Evolutionary conservation across 495 filamentous ascomycete genomes (phyloP), one percentile per base, ranked within the genome.

Genomic region (Lasiosphaeria miniovina): DNA sequence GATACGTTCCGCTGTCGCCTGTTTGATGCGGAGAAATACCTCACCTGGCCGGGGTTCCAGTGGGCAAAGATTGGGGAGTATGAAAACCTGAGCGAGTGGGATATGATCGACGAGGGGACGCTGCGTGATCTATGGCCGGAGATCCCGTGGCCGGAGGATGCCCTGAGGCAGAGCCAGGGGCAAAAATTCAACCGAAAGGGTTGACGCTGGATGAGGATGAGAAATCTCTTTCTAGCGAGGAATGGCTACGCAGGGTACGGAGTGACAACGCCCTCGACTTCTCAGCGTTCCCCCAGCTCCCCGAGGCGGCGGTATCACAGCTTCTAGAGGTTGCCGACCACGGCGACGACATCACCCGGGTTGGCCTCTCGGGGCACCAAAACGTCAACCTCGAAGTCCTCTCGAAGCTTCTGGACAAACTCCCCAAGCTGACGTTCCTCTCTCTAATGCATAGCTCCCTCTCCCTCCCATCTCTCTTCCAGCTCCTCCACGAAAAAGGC

Each of bases 121-220:
- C 52, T 54, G 6, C 52, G 52, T 15, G 52, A 54, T 41, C 36
- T 54, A 31, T 54, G 52, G 52, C 36, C 52, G 5, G 11, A 54
- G 10, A 38, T 54, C 36, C 34, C 52, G 36, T 54, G 52, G 52
- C 36, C 52, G 24, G 52, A 54, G 2, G 8, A 12, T 6, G 50
- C 33, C 24, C 36, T 35, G 36, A 41, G 52, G 52, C 14, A 41
- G 14, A 38, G 52, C 11, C 9, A 15, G 14, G 24, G 5, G 52
- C 52, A 12, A 12, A 41, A 24, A 41, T 15, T 15, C 33, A 15
- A 41, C 52, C 52, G 7, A 11, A 31, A 54, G 24, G 38, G 7
- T 14, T 41, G 14, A 41, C 14, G 3, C 38, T 41, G 38, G 38
- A 41, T 41, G 38, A 41, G 38, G 24, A 24, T 24, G 24, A 2